Evolutionary conservation across 805 yeast genomes (phyloP).

Genomic region (Candida tibetensis): DNA sequence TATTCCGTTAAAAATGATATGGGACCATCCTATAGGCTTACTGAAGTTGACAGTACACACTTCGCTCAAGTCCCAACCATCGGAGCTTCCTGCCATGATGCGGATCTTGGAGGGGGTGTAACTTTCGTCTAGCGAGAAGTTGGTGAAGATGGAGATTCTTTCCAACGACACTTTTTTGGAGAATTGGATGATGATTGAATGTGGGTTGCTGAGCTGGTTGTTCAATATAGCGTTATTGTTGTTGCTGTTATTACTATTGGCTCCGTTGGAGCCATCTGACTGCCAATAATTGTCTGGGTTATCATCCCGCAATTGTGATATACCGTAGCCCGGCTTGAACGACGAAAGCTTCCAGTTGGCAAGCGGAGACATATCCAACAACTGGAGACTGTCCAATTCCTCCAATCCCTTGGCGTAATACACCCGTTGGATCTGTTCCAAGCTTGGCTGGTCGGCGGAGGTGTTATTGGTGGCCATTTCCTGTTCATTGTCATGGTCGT

Average conservation of each 20-base stretch:
- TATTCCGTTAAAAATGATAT: slow-evolving; percentile 54
- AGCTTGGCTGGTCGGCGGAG: slow-evolving; percentile 29
- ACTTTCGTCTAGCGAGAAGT: slow-evolving; percentile 76
- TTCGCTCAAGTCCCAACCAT: slow-evolving; percentile 71
- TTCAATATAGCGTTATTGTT: slow-evolving; percentile 22
- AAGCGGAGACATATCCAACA: slow-evolving; percentile 72
- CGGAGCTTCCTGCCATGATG: slow-evolving; percentile 68
- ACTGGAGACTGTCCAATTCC: slow-evolving; percentile 54
- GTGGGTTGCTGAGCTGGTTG: slow-evolving; percentile 64
- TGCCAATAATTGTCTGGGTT: slow-evolving; percentile 84
- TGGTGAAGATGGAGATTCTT: slow-evolving; percentile 67
- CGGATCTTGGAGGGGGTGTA: slow-evolving; percentile 79
- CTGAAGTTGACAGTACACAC: slow-evolving; percentile 57
- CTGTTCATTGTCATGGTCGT: slow-evolving; percentile 12
- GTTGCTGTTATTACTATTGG: slow-evolving; percentile 9
- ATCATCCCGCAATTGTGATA: slow-evolving; percentile 69
- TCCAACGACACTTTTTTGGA: slow-evolving; percentile 70
- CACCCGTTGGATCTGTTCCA: slow-evolving; percentile 40
- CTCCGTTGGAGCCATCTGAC: slow-evolving; percentile 69
- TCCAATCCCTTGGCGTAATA: slow-evolving; percentile 48
- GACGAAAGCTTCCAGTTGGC: slow-evolving; percentile 88
- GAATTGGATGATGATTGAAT: slow-evolving; percentile 73
- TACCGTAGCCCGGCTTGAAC: slow-evolving; percentile 66
- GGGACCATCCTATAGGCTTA: slow-evolving; percentile 79
- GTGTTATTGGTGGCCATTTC: slow-evolving; percentile 6